Percentiles rank a stretch among this genome's conserved stretches.
phyloP scores from a whole-genome alignment of 768 basidiomycete genomes.

The Serendipita sp. region DNA sequence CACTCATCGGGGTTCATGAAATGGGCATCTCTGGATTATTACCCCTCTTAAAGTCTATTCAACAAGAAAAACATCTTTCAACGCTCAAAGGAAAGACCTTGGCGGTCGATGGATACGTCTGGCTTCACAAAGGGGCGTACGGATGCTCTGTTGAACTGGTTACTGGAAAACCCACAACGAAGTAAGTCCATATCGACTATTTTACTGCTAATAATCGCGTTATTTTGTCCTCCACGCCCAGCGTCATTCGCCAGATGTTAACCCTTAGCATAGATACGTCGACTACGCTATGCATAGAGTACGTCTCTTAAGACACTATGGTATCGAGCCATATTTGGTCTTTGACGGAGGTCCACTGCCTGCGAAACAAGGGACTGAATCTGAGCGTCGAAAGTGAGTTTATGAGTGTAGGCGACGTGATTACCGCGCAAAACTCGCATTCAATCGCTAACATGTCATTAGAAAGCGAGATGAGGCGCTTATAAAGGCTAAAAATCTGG shows the following conservation, averaged over 20 bases:
- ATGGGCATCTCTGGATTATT: conserved; percentile 93
- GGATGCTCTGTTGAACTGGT: conserved; percentile 84
- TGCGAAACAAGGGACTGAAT: conserved; percentile 84
- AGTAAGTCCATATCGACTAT: conserved; percentile 34
- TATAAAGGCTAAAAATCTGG: conserved; percentile 51
- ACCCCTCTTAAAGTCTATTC: conserved; percentile 80
- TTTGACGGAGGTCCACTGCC: conserved; percentile 94
- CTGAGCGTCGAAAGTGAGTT: conserved; percentile 42
- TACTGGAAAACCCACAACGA: conserved; percentile 64
- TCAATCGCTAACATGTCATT: not conserved
- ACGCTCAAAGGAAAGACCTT: conserved; percentile 73
- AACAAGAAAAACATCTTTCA: conserved; percentile 57
- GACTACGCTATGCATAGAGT: conserved; percentile 92
- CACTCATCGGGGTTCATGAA: not conserved
- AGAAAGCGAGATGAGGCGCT: conserved; percentile 62
- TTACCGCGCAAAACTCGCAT: conserved; percentile 2
- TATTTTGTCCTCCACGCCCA: not conserved
- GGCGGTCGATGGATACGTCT: conserved; percentile 91
- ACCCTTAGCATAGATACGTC: conserved; percentile 51
- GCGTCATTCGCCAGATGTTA: not conserved
- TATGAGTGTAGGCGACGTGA: not conserved
- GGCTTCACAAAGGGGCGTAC: conserved; percentile 80
- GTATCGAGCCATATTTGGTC: conserved; percentile 78
- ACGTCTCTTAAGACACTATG: conserved; percentile 67
- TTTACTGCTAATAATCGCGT: not conserved